A percentile compares a stretch with the other conserved stretches of the same genome.
These are phyloP conservation scores for Botrytis paeoniae DNA, from an alignment of 2,329 filamentous ascomycete genomes.

Conservation along the genomic window DNA sequence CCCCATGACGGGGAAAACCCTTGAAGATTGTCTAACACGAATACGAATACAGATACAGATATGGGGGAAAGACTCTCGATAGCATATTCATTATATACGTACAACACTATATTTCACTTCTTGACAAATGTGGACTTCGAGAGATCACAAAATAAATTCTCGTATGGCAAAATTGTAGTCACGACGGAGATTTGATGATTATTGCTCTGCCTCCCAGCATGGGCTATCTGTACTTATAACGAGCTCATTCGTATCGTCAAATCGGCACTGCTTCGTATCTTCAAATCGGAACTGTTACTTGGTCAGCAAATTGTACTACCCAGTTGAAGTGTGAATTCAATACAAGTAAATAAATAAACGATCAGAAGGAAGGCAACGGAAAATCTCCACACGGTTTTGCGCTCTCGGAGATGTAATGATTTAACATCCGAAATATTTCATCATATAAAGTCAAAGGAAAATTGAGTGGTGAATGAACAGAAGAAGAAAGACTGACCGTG, in stretches of 20 bases:
- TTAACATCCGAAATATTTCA: conserved; percentile 94
- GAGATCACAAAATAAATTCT: neutral
- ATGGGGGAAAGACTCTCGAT: neutral
- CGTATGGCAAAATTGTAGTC: neutral
- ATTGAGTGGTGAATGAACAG: neutral
- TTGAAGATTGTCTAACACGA: neutral
- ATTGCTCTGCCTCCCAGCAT: neutral
- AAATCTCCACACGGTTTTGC: conserved; percentile 90
- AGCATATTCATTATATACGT: neutral
- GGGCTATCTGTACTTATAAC: neutral
- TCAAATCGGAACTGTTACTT: neutral
- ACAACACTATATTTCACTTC: neutral
- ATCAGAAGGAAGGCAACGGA: conserved; percentile 99
- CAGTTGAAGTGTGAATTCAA: neutral
- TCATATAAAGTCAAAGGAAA: neutral
- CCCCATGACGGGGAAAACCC: neutral
- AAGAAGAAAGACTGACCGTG: neutral
- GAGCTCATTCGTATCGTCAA: neutral
- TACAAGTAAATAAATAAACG: conserved; percentile 2
- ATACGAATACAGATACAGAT: neutral
- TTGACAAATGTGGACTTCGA: neutral
- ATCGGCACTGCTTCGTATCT: neutral
- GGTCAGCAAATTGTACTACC: neutral
- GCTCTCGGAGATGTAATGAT: conserved; percentile 80
- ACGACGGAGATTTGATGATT: too few relatives aligned